Evolutionary conservation across 805 yeast species (phyloP), one percentile per base, ranked within the genome.

Genomic region (Suhomyces sp.): DNA sequence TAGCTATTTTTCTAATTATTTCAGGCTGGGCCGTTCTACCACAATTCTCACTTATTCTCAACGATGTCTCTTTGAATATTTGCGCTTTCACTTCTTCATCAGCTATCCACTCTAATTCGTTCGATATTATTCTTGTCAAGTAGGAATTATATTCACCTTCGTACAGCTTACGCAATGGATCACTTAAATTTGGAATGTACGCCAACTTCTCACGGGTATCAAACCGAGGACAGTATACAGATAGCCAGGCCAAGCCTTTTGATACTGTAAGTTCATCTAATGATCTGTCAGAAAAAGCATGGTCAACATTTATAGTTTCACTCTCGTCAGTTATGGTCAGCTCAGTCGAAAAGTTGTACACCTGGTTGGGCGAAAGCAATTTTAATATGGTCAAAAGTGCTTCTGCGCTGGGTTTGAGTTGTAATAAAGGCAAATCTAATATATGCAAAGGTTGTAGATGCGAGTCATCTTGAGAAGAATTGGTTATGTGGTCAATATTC

Each of bases 11-110:
- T 46, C 98, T 73, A 2, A 77, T 71, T 59, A 87, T 78, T 22
- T 84, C 82, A 0, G 97, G 96, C 50, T 82, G 85, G 0, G 96
- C 94, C 0, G 92, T 83, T 45, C 96, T 73, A 2, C 97, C 97
- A 60, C 96, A 87, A 54, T 84, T 84, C 57, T 90, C 94, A 0
- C 96, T 81, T 24, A 93, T 76, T 44, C 96, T 67, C 22, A 75
- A 60, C 15, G 96, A 80, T 0, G 94, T 84, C 49, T 76, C 67
- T 29, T 81, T 76, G 56, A 82, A 68, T 10, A 92, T 73, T 3
- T 56, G 55, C 10, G 74, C 78, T 40, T 65, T 68, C 6, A 62
- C 63, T 0, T 67, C 73, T 1, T 60, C 66, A 2, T 66, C 71
- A 1, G 59, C 48, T 1, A 81, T 59, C 84, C 88, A 81, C 0